Evolutionary conservation across 305 asterid genomes (phyloP).

Genomic region (Ilex paraguariensis): DNA sequence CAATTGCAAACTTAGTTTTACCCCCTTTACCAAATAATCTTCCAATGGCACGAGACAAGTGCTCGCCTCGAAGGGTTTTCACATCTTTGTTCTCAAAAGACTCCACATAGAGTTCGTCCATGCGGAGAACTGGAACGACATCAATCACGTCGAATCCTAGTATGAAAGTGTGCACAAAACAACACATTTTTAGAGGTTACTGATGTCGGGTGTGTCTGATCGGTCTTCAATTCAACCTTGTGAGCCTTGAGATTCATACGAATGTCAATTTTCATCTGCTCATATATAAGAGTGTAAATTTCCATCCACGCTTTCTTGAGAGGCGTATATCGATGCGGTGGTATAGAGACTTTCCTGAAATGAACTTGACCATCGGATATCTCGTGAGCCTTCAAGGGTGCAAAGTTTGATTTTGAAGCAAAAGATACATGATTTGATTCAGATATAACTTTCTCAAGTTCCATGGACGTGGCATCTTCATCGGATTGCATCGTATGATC

Average conservation of each 20-base stretch:
- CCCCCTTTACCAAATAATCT: slow-evolving; percentile 87
- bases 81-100: slow-evolving; percentile 86
- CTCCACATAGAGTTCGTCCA: slow-evolving; percentile 76
- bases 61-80: slow-evolving; percentile 79
- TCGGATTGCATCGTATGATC: neutral
- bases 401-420: slow-evolving; percentile 54
- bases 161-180: slow-evolving; percentile 83
- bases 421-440: slow-evolving; percentile 6
- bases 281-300: slow-evolving; percentile 71
- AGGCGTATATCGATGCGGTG: slow-evolving; percentile 76
- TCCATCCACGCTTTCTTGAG: slow-evolving; percentile 74
- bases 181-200: slow-evolving; percentile 75
- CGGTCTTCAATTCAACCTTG: slow-evolving; percentile 80
- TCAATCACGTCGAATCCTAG: slow-evolving; percentile 74
- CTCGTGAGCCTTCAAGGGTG: slow-evolving; percentile 68
- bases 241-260: slow-evolving; percentile 87
- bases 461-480: slow-evolving; percentile 28
- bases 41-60: slow-evolving; percentile 78
- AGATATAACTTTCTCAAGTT: slow-evolving; percentile 13
- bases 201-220: slow-evolving; percentile 67
- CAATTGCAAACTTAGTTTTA: slow-evolving; percentile 75
- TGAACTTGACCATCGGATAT: slow-evolving; percentile 68
- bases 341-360: slow-evolving; percentile 68
- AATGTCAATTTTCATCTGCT: slow-evolving; percentile 73
- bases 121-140: slow-evolving; percentile 67